Conservation (phyloP, 257 asterid species). For the Rhazya stricta region DNA sequence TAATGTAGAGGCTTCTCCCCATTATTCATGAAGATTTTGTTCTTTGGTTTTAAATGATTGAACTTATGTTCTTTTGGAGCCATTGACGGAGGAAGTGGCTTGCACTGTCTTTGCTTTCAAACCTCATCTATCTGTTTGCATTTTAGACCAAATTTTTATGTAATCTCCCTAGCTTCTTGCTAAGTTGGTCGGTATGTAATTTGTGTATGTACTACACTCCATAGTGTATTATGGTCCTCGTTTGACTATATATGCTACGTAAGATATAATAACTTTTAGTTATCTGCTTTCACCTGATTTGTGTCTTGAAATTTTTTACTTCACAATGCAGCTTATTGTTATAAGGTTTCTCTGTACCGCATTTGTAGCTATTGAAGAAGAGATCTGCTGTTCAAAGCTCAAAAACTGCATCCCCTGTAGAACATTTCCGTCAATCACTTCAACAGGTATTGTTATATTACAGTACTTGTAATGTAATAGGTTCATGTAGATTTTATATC, state of each 20-base stretch:
- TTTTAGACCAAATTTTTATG: background rate
- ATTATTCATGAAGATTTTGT: background rate
- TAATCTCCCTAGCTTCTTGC: background rate
- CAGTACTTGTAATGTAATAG: background rate
- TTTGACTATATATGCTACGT: background rate
- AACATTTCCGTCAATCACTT: slow-evolving; percentile 61
- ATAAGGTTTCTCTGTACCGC: slow-evolving; percentile 56
- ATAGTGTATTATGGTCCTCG: background rate
- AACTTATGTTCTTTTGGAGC: background rate
- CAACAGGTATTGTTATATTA: slow-evolving; percentile 49
- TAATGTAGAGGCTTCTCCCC: background rate
- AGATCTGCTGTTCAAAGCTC: slow-evolving; percentile 53
- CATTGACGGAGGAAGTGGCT: background rate
- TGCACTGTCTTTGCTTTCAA: background rate
- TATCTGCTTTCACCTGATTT: slow-evolving; percentile 17
- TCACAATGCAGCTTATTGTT: slow-evolving; percentile 56
- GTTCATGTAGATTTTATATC: background rate
- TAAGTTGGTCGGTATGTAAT: background rate
- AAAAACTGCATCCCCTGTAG: slow-evolving; percentile 54
- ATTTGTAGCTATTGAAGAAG: slow-evolving; percentile 82
- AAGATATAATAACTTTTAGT: background rate
- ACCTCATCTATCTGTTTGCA: slow-evolving; percentile 1
- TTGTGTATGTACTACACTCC: background rate
- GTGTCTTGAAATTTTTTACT: slow-evolving; percentile 43
- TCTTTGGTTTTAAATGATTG: background rate